Evolutionary conservation across 139 green algal genomes (phyloP), one percentile per base, ranked within the genome.

Genomic region (Chloropicon primus): DNA sequence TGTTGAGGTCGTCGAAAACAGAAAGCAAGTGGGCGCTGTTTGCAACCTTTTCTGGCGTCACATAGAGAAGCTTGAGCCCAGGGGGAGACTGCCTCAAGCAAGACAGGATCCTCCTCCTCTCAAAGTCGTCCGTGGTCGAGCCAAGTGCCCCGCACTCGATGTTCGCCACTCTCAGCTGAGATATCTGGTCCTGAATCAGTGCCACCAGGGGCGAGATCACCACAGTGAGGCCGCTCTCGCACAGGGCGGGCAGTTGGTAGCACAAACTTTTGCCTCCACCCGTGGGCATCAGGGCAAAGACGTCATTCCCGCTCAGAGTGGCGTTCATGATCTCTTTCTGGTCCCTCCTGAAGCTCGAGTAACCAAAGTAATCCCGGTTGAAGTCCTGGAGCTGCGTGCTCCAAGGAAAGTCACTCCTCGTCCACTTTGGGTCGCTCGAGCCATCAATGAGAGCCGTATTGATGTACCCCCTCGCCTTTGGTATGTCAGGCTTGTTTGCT

Each of bases 171-270:
- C 77, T 24, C 24, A 91, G 83, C 26, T 88, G 84, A 71, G 78
- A 77, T 27, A 95, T 88, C 87, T 96, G 91, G 79, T 98, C 94
- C 28, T 98, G 91, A 86, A 98, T 97, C 28, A 98, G 88, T 0
- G 90, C 94, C 25, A 99, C 85, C 73, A 99, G 88, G 22, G 95
- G 95, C 22, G 91, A 96, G 3, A 99, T 88, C 24, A 99, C 95
- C 28, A 99, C 82, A 1, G 92, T 94, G 0, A 97, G 62, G 2
- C 94, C 94, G 22, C 25, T 25, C 24, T 22, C 73, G 54, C 28
- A 80, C 1, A 96, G 71, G 1, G 92, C 91, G 25, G 91, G 91
- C 74, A 96, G 80, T 87, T 94, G 89, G 81, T 96, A 97, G 82
- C 85, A 92, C 62, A 93, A 76, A 28, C 54, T 84, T 83, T 94